These are phyloP conservation scores for Fusarium sp. DNA, from an alignment of 2,329 filamentous ascomycete genomes.

Conservation along the genomic window DNA sequence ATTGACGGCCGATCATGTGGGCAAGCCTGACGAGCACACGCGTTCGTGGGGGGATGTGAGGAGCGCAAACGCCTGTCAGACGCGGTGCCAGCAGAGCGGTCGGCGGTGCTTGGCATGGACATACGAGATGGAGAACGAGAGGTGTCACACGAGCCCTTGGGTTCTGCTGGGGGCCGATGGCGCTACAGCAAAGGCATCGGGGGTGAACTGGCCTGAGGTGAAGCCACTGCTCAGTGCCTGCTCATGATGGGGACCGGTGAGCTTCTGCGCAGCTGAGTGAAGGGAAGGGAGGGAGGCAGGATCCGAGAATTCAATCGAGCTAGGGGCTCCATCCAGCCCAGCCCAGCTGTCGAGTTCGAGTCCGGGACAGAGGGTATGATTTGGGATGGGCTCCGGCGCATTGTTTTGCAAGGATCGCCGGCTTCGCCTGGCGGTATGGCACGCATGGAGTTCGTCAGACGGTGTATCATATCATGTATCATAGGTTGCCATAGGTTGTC, in stretches of 20 bases:
- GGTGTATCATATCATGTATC: slow-evolving; percentile 26
- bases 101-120: slow-evolving; percentile 64
- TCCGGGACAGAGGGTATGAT: slow-evolving; percentile 6
- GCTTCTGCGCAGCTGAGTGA: neutral
- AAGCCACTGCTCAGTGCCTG: slow-evolving; percentile 45
- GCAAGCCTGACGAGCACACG: slow-evolving; percentile 59
- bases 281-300: neutral
- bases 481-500: slow-evolving; percentile 10
- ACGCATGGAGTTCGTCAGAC: slow-evolving; percentile 20
- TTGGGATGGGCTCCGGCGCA: slow-evolving; percentile 10
- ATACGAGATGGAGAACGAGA: slow-evolving; percentile 55
- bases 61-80: slow-evolving; percentile 57
- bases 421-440: slow-evolving; percentile 15
- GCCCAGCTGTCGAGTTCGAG: slow-evolving; percentile 18
- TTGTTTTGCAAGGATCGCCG: slow-evolving; percentile 21
- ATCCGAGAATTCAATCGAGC: slow-evolving; percentile 1
- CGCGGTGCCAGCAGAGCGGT: slow-evolving; percentile 55
- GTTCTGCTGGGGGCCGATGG: slow-evolving; percentile 57
- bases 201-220: slow-evolving; percentile 49
- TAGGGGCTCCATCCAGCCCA: neutral
- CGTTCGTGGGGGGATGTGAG: slow-evolving; percentile 53
- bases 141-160: slow-evolving; percentile 64
- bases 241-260: slow-evolving; percentile 20
- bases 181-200: slow-evolving; percentile 46
- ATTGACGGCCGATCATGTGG: slow-evolving; percentile 62